These are phyloP conservation scores for Yamadazyma ubonensis DNA, from an alignment of 805 yeast genomes.

Conservation along the genomic window DNA sequence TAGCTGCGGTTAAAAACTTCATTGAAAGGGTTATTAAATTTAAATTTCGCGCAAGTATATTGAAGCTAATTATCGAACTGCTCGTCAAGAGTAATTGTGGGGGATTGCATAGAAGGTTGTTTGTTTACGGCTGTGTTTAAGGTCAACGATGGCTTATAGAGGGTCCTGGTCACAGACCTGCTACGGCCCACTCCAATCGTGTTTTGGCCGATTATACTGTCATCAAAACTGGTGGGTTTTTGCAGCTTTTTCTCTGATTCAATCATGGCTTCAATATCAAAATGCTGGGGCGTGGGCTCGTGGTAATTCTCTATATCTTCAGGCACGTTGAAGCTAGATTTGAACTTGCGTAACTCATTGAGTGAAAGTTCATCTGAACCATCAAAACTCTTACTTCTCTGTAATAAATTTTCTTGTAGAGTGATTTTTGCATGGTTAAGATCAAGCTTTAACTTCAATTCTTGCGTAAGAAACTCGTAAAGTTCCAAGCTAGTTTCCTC, in stretches of 20 bases:
- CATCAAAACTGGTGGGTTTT: background rate
- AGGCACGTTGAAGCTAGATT: conserved; percentile 14
- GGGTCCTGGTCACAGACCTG: conserved; percentile 33
- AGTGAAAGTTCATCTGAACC: conserved; percentile 18
- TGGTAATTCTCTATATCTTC: conserved; percentile 17
- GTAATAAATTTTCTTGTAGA: conserved; percentile 39
- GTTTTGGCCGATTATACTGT: conserved; percentile 22
- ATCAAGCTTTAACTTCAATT: conserved; percentile 6
- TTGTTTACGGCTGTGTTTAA: conserved; percentile 19
- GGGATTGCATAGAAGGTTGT: conserved; percentile 16
- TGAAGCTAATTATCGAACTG: conserved; percentile 2
- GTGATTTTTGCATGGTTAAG: conserved; percentile 23
- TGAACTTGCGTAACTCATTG: conserved; percentile 25
- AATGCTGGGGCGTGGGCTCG: conserved; percentile 37
- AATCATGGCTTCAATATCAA: conserved; percentile 27
- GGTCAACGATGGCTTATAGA: conserved; percentile 33
- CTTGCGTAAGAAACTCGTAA: conserved; percentile 19
- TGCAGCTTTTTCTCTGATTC: background rate
- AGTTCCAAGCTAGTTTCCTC: conserved; percentile 28
- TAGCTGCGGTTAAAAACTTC: conserved; percentile 5
- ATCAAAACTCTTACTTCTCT: conserved; percentile 29
- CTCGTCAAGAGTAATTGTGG: conserved; percentile 42
- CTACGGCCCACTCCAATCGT: conserved; percentile 4
- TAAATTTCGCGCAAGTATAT: background rate
- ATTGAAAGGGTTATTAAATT: conserved; percentile 8